Evolutionary conservation across 768 basidiomycete genomes (phyloP).

Genomic region (Macrolepiota albuminosa): DNA sequence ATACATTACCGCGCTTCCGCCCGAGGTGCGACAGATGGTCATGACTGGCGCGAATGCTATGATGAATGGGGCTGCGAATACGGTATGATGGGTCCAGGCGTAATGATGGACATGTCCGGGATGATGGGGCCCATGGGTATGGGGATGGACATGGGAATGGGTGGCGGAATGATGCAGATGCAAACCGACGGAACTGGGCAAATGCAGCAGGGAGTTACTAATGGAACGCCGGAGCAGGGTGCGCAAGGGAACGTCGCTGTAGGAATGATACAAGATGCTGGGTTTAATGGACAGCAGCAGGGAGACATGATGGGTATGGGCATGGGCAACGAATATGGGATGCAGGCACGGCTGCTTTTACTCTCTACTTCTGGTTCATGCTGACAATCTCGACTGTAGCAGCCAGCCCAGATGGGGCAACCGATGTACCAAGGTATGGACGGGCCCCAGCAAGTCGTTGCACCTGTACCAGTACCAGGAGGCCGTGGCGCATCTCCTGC

Average conservation of each 20-base stretch:
- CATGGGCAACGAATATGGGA: slow-evolving; percentile 59
- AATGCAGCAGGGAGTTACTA: slow-evolving; percentile 29
- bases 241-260: slow-evolving; percentile 29
- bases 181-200: slow-evolving; percentile 29
- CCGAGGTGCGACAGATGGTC: slow-evolving; percentile 82
- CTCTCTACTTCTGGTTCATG: not conserved
- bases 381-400: slow-evolving; percentile 32
- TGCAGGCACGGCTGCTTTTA: slow-evolving; percentile 53
- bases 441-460: slow-evolving; percentile 30
- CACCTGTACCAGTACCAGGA: slow-evolving; percentile 40
- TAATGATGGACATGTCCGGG: slow-evolving; percentile 79
- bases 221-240: slow-evolving; percentile 37
- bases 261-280: slow-evolving; percentile 46
- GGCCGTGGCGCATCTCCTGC: slow-evolving; percentile 31
- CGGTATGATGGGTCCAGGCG: slow-evolving; percentile 57
- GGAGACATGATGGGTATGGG: slow-evolving; percentile 66
- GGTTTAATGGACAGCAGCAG: slow-evolving; percentile 37
- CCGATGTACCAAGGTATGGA: slow-evolving; percentile 70
- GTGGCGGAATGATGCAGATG: slow-evolving; percentile 55
- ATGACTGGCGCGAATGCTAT: slow-evolving; percentile 78
- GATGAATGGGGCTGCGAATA: slow-evolving; percentile 61
- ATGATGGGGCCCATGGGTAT: slow-evolving; percentile 56
- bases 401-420: slow-evolving; percentile 56
- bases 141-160: slow-evolving; percentile 66
- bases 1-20: slow-evolving; percentile 65